Conservation (phyloP, 2,329 filamentous ascomycete genomes). For the Paradendryphiella salina region DNA sequence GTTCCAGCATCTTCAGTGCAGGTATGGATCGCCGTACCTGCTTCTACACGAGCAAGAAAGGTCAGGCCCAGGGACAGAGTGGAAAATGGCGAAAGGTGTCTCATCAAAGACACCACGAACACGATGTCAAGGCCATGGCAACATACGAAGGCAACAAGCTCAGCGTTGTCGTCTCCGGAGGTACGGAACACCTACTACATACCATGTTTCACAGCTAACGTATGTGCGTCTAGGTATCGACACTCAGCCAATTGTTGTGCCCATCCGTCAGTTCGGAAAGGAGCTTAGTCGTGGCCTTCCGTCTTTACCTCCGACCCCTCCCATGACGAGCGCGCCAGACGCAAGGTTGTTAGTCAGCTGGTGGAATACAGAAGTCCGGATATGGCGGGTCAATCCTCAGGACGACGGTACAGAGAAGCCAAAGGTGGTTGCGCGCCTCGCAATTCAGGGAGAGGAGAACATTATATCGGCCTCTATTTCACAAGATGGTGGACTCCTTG, state of each 20-base stretch:
- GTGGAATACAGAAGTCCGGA: conserved; percentile 85
- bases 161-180: conserved; percentile 89
- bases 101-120: conserved; percentile 83
- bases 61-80: conserved; percentile 47
- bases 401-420: conserved; percentile 51
- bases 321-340: conserved; percentile 71
- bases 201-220: background rate
- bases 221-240: conserved; percentile 67
- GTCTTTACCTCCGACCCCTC: conserved; percentile 78
- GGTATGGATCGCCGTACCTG: conserved; percentile 90
- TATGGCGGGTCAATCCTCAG: conserved; percentile 70
- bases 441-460: conserved; percentile 69
- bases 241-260: conserved; percentile 78
- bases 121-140: conserved; percentile 94
- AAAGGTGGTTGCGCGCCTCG: conserved; percentile 48
- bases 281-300: conserved; percentile 82
- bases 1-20: conserved; percentile 80
- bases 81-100: conserved; percentile 76
- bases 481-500: conserved; percentile 69
- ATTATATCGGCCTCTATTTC: conserved; percentile 77
- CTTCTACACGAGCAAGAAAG: conserved; percentile 64
- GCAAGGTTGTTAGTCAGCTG: conserved; percentile 82
- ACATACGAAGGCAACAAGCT: conserved; percentile 82
- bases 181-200: conserved; percentile 53
- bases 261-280: conserved; percentile 73